Conservation (phyloP, 257 asterid genomes). For the Gentiana dahurica region DNA sequence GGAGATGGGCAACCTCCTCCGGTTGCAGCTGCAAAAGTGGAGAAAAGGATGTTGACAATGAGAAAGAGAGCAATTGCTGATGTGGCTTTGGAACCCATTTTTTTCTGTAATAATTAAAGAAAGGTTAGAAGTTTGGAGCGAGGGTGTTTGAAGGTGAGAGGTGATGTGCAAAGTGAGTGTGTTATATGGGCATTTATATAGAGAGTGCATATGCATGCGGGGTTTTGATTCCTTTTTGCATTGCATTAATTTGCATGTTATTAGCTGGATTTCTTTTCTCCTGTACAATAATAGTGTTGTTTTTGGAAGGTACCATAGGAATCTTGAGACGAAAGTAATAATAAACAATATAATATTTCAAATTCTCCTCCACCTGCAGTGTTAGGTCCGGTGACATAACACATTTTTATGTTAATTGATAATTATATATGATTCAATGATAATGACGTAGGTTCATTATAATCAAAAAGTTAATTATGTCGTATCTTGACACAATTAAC, state of each 20-base stretch:
- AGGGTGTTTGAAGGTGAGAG: background rate
- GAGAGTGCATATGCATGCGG: background rate
- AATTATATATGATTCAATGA: too few relatives aligned
- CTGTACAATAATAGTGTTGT: too few relatives aligned
- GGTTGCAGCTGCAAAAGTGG: slow-evolving; percentile 25
- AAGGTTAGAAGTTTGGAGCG: background rate
- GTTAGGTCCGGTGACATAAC: too few relatives aligned
- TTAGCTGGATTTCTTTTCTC: background rate
- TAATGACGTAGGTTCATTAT: too few relatives aligned
- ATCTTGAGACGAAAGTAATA: too few relatives aligned
- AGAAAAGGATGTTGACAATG: slow-evolving; percentile 21
- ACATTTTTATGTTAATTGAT: too few relatives aligned
- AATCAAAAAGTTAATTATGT: too few relatives aligned
- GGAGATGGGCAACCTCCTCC: slow-evolving; percentile 16
- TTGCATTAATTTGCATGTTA: background rate
- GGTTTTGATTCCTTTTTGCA: background rate
- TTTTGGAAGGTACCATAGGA: too few relatives aligned
- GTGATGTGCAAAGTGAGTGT: background rate
- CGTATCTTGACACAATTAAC: too few relatives aligned
- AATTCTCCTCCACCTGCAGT: too few relatives aligned
- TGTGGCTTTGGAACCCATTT: slow-evolving; percentile 13
- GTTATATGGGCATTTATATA: background rate
- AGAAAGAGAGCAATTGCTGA: slow-evolving; percentile 21
- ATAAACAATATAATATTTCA: too few relatives aligned
- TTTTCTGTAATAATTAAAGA: background rate